These are phyloP conservation scores for Diversispora eburnea DNA, from an alignment of 192 early-diverging fungal genomes.

Conservation along the genomic window DNA sequence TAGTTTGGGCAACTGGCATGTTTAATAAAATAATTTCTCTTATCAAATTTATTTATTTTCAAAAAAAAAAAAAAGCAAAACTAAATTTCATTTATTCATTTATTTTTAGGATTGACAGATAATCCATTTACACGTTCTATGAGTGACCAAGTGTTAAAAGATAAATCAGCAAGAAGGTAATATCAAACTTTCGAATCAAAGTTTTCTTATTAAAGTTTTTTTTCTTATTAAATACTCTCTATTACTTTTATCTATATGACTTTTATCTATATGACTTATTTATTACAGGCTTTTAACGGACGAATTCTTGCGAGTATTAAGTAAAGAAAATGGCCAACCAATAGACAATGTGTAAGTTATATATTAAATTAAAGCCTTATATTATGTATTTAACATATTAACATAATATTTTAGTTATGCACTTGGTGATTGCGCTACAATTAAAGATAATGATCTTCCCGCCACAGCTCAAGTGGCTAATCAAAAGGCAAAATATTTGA, in stretches of 20 bases:
- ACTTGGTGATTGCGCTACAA: conserved; percentile 85
- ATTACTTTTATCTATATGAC: background rate
- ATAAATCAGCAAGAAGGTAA: conserved; percentile 34
- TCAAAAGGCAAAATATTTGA: conserved; percentile 67
- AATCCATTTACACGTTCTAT: conserved; percentile 48
- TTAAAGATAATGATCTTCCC: conserved; percentile 72
- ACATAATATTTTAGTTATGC: conserved; percentile 56
- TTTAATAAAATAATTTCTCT: background rate
- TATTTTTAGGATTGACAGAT: conserved; percentile 73
- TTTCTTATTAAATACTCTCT: background rate
- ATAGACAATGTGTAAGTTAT: conserved; percentile 51
- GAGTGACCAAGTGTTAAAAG: conserved; percentile 42
- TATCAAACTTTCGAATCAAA: background rate
- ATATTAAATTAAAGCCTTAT: background rate
- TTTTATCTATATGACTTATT: background rate
- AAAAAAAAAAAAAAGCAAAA: background rate
- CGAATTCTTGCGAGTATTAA: conserved; percentile 67
- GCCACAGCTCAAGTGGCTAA: conserved; percentile 83
- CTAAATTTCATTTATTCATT: conserved; percentile 19
- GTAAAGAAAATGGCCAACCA: conserved; percentile 51
- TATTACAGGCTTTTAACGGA: conserved; percentile 67
- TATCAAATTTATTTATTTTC: background rate
- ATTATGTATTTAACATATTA: conserved; percentile 4
- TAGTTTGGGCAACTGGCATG: conserved; percentile 89
- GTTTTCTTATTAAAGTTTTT: background rate